phyloP scores from a whole-genome alignment of 495 filamentous ascomycete species.

The Penicillium cinerascens region DNA sequence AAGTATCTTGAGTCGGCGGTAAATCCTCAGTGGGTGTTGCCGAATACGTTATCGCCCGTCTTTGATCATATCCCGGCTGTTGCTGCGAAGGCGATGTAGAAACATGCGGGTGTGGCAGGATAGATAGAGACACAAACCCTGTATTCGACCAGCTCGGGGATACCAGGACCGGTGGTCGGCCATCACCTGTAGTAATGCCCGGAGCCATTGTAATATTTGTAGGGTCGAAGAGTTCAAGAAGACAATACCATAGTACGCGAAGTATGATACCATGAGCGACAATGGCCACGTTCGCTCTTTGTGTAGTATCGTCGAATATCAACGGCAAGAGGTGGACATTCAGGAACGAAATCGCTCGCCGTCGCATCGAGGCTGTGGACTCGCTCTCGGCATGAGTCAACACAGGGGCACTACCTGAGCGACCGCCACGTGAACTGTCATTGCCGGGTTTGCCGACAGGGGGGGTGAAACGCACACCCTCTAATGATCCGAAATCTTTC shows the following conservation, averaged over 20 bases:
- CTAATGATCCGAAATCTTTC: constrained; percentile 27
- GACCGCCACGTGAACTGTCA: background rate
- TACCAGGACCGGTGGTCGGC: constrained; percentile 8
- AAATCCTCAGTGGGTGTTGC: background rate
- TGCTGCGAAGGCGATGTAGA: background rate
- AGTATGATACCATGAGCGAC: constrained; percentile 83
- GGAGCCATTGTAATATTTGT: constrained; percentile 27
- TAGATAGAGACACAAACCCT: constrained; percentile 53
- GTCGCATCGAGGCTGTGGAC: constrained; percentile 56
- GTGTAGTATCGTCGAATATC: constrained; percentile 32
- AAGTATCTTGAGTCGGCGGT: background rate
- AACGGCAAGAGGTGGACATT: constrained; percentile 56
- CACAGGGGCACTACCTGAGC: background rate
- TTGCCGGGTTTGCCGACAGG: background rate
- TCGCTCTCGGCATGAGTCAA: constrained; percentile 26
- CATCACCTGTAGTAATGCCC: constrained; percentile 1
- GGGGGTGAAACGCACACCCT: constrained; percentile 9
- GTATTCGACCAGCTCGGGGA: constrained; percentile 63
- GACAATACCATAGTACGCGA: constrained; percentile 57
- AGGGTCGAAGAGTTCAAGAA: constrained; percentile 53
- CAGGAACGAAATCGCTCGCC: constrained; percentile 61
- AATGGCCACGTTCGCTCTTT: constrained; percentile 50
- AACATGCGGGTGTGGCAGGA: constrained; percentile 17
- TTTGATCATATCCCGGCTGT: background rate
- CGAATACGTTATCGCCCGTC: no score